Evolutionary conservation across 306 rosid species (phyloP).

Genomic region (Cucurbita moschata): DNA sequence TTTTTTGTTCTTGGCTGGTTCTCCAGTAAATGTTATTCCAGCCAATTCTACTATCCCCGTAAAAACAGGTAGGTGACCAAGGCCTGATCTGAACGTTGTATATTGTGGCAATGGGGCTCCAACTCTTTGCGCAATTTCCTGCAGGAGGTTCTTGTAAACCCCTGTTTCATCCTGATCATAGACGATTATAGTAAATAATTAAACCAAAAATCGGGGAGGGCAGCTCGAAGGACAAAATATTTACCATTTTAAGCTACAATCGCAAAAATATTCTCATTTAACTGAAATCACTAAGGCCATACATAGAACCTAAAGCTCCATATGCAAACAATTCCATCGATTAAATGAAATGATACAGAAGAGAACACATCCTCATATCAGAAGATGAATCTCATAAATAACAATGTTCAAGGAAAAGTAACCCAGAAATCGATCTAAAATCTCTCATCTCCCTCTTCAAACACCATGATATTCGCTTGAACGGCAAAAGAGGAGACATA

Average conservation of each 20-base stretch:
- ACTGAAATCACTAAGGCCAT: too few species aligned
- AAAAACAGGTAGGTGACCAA: conserved; percentile 92
- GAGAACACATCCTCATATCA: too few species aligned
- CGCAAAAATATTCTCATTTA: too few species aligned
- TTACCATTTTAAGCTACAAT: too few species aligned
- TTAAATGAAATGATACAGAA: too few species aligned
- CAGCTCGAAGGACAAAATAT: neutral
- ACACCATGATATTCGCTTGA: neutral
- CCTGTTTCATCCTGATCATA: conserved; percentile 80
- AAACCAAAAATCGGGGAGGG: neutral
- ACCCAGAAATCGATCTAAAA: neutral
- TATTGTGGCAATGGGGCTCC: conserved; percentile 96
- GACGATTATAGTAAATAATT: neutral
- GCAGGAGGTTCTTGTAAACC: conserved; percentile 92
- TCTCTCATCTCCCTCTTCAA: neutral
- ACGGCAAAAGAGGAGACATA: neutral
- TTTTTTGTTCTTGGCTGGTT: conserved; percentile 91
- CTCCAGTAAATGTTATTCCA: conserved; percentile 85
- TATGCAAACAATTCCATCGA: too few species aligned
- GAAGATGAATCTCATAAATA: too few species aligned
- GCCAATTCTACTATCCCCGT: conserved; percentile 94
- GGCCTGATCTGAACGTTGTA: conserved; percentile 83
- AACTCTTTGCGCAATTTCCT: conserved; percentile 96
- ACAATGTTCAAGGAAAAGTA: too few species aligned
- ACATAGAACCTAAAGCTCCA: too few species aligned